Evolutionary conservation across 1,284 basidiomycete species (phyloP), one percentile per base, ranked within the genome.

Genomic region (Ustilago trichophora): DNA sequence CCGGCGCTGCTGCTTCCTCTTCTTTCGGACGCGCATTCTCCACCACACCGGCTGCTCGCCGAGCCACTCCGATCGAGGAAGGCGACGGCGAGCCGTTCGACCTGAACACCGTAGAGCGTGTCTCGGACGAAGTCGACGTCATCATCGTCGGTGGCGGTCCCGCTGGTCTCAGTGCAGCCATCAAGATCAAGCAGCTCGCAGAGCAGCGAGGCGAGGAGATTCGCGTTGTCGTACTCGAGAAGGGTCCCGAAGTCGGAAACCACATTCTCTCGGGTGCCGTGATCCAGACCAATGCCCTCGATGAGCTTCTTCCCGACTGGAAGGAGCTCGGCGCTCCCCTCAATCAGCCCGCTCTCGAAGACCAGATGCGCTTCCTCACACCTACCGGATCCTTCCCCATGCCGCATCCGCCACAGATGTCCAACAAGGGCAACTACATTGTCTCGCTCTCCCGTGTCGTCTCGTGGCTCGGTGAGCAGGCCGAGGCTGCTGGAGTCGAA

Each of bases 371-470:
- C 53, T 93, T 89, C 82, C 86, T 98, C 66, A 95, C 94, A 12
- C 73, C 85, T 32, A 88, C 85, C 22, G 82, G 83, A 56, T 87
- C 91, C 4, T 84, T 95, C 72, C 93, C 92, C 13, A 88, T 98
- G 54, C 96, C 93, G 0, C 94, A 98, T 78, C 95, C 95, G 3
- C 95, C 95, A 0, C 95, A 98, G 83, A 98, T 98, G 95, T 86
- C 85, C 79, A 96, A 97, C 85, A 87, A 90, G 51, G 91, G 91
- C 54, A 98, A 98, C 84, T 98, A 94, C 83, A 90, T 98, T 77
- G 85, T 93, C 43, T 96, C 92, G 4, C 87, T 98, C 26, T 94
- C 92, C 2, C 88, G 88, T 27, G 88, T 98, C 63, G 90, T 91
- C 0, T 86, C 91, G 2, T 98, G 95, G 95, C 86, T 98, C 1